These are phyloP conservation scores for Tylopilus balloui DNA, from an alignment of 768 basidiomycete genomes.

Conservation along the genomic window DNA sequence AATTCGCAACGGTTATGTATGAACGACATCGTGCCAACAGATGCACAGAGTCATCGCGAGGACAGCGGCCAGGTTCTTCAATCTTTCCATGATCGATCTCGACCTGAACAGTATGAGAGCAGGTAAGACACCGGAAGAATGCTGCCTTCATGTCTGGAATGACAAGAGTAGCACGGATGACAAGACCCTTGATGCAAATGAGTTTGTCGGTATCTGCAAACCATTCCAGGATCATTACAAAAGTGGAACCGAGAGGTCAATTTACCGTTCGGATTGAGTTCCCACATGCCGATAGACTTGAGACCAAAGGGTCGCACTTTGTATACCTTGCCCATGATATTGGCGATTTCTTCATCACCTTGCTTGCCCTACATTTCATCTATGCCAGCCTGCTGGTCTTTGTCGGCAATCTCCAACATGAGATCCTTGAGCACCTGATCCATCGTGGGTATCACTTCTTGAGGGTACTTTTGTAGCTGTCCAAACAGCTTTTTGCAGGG, in stretches of 20 bases:
- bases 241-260: neutral
- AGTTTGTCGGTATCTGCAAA: slow-evolving; percentile 92
- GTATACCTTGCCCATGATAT: slow-evolving; percentile 83
- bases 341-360: slow-evolving; percentile 79
- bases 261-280: slow-evolving; percentile 86
- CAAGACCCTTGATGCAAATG: slow-evolving; percentile 91
- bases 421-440: slow-evolving; percentile 93
- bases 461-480: slow-evolving; percentile 89
- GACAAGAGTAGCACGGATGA: slow-evolving; percentile 95
- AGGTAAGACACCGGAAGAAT: slow-evolving; percentile 95
- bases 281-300: slow-evolving; percentile 84
- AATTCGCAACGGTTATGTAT: slow-evolving; percentile 98
- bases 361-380: slow-evolving; percentile 73
- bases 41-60: slow-evolving; percentile 88
- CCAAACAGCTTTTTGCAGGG: slow-evolving; percentile 75
- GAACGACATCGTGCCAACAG: slow-evolving; percentile 86
- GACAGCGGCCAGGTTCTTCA: slow-evolving; percentile 86
- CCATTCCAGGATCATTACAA: neutral
- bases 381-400: slow-evolving; percentile 64
- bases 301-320: slow-evolving; percentile 92
- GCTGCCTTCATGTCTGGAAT: slow-evolving; percentile 99
- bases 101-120: slow-evolving; percentile 91
- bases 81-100: slow-evolving; percentile 98
- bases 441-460: slow-evolving; percentile 96
- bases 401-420: slow-evolving; percentile 82